Conservation (phyloP, 1,284 basidiomycete genomes). For the Dichomitus squalens region DNA sequence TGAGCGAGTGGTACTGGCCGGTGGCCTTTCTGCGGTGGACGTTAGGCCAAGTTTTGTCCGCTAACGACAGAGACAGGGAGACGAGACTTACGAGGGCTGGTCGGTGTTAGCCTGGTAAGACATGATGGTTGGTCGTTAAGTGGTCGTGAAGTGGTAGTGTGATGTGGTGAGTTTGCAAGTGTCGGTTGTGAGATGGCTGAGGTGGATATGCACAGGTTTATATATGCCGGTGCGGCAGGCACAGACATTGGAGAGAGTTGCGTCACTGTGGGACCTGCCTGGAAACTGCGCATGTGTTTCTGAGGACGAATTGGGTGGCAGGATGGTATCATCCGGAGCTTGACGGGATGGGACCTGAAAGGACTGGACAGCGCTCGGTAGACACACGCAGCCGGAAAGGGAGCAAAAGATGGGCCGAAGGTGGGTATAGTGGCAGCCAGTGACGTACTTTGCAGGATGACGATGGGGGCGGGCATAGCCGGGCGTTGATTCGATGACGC, state of each 20-base stretch:
- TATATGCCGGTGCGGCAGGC: no score
- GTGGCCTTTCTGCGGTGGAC: slow-evolving; percentile 64
- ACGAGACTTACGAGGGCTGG: slow-evolving; percentile 26
- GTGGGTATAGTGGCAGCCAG: not conserved
- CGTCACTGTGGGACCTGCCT: no score
- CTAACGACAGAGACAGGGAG: no score
- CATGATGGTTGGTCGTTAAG: slow-evolving; percentile 5
- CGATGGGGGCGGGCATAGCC: not conserved
- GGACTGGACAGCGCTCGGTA: not conserved
- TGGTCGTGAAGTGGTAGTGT: not conserved
- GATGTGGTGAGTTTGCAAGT: not conserved
- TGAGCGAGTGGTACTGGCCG: slow-evolving; percentile 63
- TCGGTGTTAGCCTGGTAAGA: slow-evolving; percentile 19
- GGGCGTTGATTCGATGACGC: not conserved
- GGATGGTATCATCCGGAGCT: no score
- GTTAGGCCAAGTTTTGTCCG: no score
- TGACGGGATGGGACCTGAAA: no score
- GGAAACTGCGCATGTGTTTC: no score
- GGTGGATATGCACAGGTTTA: no score
- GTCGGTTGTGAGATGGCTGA: not conserved
- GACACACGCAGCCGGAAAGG: no score
- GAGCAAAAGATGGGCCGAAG: not conserved
- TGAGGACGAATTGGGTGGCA: no score
- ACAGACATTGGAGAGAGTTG: no score
- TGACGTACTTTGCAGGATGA: not conserved